phyloP scores from a whole-genome alignment of 345 rosid species.

The Rhizophora apiculata region DNA sequence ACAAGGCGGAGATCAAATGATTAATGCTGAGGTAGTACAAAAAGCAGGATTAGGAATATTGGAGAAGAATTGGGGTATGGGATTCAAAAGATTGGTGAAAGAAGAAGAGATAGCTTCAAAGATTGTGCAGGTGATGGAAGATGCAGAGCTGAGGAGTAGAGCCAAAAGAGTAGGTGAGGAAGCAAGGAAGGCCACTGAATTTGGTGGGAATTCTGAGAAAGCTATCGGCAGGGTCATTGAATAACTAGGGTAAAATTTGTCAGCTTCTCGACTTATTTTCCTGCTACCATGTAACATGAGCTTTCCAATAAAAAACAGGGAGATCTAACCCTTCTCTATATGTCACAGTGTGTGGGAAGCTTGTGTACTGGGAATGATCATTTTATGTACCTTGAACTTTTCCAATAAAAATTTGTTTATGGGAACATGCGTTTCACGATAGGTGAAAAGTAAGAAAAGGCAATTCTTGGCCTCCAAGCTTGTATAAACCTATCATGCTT shows the following conservation, averaged over 20 bases:
- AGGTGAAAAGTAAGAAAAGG: too few relatives aligned
- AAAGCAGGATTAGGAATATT: neutral
- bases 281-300: too few relatives aligned
- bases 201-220: conserved; percentile 1
- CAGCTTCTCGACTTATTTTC: too few relatives aligned
- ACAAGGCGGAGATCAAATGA: conserved; percentile 9
- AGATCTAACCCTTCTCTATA: too few relatives aligned
- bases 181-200: conserved; percentile 1
- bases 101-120: neutral
- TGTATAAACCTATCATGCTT: neutral
- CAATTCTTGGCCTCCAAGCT: neutral
- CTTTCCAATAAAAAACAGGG: too few relatives aligned
- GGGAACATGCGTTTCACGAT: too few relatives aligned
- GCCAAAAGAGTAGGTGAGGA: conserved; percentile 1
- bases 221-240: neutral
- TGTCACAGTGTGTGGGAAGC: too few relatives aligned
- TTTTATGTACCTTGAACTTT: neutral
- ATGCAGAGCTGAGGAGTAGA: neutral
- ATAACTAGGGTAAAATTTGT: neutral
- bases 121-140: neutral
- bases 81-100: neutral
- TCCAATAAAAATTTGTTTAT: neutral
- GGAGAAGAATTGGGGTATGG: conserved; percentile 1
- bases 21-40: neutral
- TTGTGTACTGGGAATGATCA: too few relatives aligned